A percentile compares a stretch with the other conserved stretches of the same genome.
Conservation (phyloP, 129 eudicot genomes). For the Pulicaria dysenterica region DNA sequence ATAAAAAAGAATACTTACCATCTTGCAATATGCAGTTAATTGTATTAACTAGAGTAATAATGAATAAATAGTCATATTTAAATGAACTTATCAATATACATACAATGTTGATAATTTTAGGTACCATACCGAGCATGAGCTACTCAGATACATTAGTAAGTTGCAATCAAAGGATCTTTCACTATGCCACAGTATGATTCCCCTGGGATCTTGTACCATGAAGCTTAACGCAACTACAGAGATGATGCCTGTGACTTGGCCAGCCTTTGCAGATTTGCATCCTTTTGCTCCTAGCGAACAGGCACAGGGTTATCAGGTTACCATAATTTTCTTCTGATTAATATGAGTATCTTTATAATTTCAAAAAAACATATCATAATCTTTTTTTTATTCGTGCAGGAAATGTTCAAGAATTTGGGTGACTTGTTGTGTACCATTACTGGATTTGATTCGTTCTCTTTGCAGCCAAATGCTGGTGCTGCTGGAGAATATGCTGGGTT, state of each 20-base stretch:
- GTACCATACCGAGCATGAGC: constrained; percentile 95
- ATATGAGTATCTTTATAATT: neutral
- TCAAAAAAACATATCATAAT: neutral
- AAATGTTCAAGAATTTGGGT: constrained; percentile 88
- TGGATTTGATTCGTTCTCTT: constrained; percentile 93
- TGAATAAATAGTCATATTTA: neutral
- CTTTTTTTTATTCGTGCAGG: constrained; percentile 44
- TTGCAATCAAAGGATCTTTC: constrained; percentile 93
- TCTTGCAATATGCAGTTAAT: neutral
- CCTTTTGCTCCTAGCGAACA: constrained; percentile 96
- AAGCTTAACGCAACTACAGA: constrained; percentile 97
- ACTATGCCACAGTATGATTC: constrained; percentile 98
- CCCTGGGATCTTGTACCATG: constrained; percentile 98
- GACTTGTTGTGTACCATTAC: constrained; percentile 82
- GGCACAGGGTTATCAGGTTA: constrained; percentile 81
- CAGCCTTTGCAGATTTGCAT: constrained; percentile 76
- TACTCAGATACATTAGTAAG: constrained; percentile 79
- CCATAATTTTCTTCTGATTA: neutral
- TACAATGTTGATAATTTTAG: constrained; percentile 26
- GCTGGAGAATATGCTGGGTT: constrained; percentile 97
- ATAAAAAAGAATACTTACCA: neutral
- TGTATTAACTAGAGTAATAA: neutral
- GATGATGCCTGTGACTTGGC: constrained; percentile 99
- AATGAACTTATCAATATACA: neutral
- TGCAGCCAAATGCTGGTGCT: constrained; percentile 99